These are phyloP conservation scores for Microstegium vimineum DNA, from an alignment of 176 grass and related monocot genomes.

Conservation along the genomic window DNA sequence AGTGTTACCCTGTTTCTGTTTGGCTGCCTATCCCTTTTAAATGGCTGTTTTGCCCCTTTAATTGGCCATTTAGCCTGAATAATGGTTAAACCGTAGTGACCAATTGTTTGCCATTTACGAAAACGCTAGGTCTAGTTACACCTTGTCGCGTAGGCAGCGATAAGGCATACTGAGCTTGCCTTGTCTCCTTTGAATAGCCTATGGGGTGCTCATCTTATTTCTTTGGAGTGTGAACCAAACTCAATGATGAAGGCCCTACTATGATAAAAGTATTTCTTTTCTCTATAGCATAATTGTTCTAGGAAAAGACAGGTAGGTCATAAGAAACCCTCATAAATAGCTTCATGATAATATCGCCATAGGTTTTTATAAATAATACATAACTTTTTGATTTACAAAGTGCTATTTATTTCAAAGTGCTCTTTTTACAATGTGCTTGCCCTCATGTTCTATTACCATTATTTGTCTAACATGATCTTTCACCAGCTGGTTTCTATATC, in stretches of 20 bases:
- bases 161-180: background rate
- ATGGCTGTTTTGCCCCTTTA: background rate
- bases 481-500: slow-evolving; percentile 97
- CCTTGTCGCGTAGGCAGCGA: background rate
- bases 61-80: background rate
- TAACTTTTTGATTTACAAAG: background rate
- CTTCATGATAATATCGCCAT: background rate
- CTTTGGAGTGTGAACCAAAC: background rate
- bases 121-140: background rate
- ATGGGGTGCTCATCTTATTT: background rate
- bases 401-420: background rate
- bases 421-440: too few relatives aligned
- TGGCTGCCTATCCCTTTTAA: background rate
- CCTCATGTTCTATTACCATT: background rate
- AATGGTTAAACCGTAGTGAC: background rate
- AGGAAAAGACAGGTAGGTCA: background rate
- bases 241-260: background rate
- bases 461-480: slow-evolving; percentile 46
- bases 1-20: background rate
- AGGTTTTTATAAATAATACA: background rate
- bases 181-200: background rate
- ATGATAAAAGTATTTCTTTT: background rate
- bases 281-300: background rate
- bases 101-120: background rate
- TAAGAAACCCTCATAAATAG: background rate